Percentiles rank a stretch among this genome's conserved stretches.
Conservation (phyloP, 169 alveolate species). For the Plasmodium fragile region DNA sequence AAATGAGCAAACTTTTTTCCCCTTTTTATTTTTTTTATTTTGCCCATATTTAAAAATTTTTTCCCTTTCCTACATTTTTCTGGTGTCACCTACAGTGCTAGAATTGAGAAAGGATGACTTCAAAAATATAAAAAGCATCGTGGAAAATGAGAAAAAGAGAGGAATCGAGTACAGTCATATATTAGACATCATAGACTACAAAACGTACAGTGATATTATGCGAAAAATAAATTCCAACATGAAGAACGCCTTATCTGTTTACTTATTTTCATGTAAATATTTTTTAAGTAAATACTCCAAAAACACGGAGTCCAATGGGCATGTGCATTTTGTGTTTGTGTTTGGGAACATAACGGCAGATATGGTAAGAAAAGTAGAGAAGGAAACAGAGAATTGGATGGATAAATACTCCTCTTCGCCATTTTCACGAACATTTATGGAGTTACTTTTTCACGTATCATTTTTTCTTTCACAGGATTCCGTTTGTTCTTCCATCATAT, state of each 20-base stretch:
- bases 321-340: conserved; percentile 48
- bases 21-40: background rate
- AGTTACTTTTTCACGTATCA: background rate
- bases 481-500: conserved; percentile 66
- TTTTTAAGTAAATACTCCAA: conserved; percentile 42
- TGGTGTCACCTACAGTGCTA: conserved; percentile 14
- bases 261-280: conserved; percentile 61
- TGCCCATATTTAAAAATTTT: background rate
- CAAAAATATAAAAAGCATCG: conserved; percentile 31
- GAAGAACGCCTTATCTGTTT: conserved; percentile 37
- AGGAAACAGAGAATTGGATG: background rate
- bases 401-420: background rate
- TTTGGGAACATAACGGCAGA: conserved; percentile 76
- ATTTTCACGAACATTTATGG: background rate
- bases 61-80: background rate
- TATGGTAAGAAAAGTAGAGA: conserved; percentile 41
- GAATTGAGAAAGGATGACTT: conserved; percentile 48
- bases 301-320: background rate
- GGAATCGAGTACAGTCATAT: conserved; percentile 14
- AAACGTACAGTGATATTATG: conserved; percentile 23
- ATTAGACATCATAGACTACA: conserved; percentile 51
- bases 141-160: conserved; percentile 43
- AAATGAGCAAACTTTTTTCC: background rate
- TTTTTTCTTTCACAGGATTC: conserved; percentile 47
- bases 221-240: conserved; percentile 26